phyloP scores from a whole-genome alignment of 1,284 basidiomycete genomes.

The Heterobasidion irregulare region DNA sequence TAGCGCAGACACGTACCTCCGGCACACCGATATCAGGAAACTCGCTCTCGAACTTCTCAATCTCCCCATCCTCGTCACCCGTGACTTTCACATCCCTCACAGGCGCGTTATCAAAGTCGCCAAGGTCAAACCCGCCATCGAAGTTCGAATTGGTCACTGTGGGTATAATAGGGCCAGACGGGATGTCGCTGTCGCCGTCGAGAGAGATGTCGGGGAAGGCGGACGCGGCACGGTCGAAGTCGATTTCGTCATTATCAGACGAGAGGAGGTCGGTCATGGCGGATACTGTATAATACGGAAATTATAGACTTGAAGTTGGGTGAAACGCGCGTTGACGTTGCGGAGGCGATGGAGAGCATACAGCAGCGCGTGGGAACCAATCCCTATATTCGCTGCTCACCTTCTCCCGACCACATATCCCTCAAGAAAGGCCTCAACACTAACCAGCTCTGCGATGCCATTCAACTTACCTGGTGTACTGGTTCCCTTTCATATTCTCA shows the following conservation, averaged over 20 bases:
- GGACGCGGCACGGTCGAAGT: constrained; percentile 70
- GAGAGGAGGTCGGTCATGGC: constrained; percentile 15
- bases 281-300: not conserved
- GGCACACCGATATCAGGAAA: constrained; percentile 82
- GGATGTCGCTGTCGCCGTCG: constrained; percentile 51
- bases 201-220: constrained; percentile 83
- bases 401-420: too few species aligned
- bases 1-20: constrained; percentile 28
- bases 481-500: constrained; percentile 65
- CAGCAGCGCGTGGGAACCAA: not conserved
- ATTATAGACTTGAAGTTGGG: not conserved
- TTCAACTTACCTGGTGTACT: constrained; percentile 73
- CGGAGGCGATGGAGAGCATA: not conserved
- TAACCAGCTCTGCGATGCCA: constrained; percentile 38
- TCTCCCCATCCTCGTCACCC: constrained; percentile 63
- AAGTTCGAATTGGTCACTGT: constrained; percentile 16
- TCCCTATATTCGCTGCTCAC: not conserved
- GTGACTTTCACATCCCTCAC: constrained; percentile 66
- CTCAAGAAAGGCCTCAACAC: too few species aligned
- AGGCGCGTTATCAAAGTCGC: constrained; percentile 48
- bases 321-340: too few species aligned
- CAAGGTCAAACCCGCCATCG: constrained; percentile 49
- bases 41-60: constrained; percentile 85
- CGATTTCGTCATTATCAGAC: constrained; percentile 44
- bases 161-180: constrained; percentile 28